Base-by-base conservation (phyloP, 78 protist species). In the Bigelowiella natans region DNA sequence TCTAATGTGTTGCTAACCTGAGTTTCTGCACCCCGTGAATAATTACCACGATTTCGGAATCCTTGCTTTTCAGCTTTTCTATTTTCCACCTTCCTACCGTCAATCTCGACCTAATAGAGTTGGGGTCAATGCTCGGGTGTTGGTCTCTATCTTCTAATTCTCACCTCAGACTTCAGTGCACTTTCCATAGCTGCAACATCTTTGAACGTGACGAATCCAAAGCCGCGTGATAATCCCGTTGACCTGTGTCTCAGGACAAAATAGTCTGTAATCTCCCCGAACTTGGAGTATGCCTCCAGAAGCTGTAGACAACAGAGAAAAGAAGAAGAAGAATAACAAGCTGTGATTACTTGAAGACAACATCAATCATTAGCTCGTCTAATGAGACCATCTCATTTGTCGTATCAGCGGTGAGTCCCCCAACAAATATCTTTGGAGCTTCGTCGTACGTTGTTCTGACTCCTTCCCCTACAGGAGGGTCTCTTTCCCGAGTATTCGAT, bases 121-220 rank as follows among this genome's bases (percentile, higher is more conserved):
- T 26, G 34, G 73, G 18, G 73, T 7, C 18, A 51, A 51, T 7
- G 34, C 18, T 51, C 73, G 73, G 18, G 34, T 51, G 18, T 26
- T 26, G 34, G 73, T 51, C 18, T 18, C 18, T 26, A 51, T 18
- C 7, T 26, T 18, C 18, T 18, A 51, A 51, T 26, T 51, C 73
- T 51, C 7, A 51, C 73, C 73, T 51, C 34, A 18, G 73, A 51
- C 7, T 7, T 18, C 18, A 51, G 73, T 7, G 18, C 73, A 26
- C 18, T 51, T 51, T 51, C 73, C 18, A 51, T 18, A 26, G 73
- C 73, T 51, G 73, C 73, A 51, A 26, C 73, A 51, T 51, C 73
- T 18, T 51, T 51, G 73, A 51, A 83, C 86, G 86, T 83, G 39
- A 83, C 86, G 11, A 83, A 83, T 30, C 86, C 86, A 34, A 83